Conservation (phyloP, 108 stramenopile species). For the Cyclotella atomus region DNA sequence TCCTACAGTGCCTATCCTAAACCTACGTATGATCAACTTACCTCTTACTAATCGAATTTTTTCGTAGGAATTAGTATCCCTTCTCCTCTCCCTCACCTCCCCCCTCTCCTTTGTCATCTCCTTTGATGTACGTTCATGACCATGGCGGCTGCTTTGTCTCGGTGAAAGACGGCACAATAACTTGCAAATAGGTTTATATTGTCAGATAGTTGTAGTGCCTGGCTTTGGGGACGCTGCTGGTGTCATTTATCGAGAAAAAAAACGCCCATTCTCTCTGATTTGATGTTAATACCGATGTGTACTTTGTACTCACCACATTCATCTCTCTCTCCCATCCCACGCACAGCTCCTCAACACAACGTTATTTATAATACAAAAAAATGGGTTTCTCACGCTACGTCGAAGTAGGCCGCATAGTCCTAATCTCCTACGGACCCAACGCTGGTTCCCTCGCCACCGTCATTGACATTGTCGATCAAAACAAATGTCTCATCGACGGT, state of each 20-base stretch:
- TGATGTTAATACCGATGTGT: background rate
- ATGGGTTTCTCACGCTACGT: constrained; percentile 97
- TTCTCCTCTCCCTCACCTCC: background rate
- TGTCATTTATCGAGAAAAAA: background rate
- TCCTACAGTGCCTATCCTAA: too few species aligned
- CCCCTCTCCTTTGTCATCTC: background rate
- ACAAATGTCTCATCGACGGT: constrained; percentile 98
- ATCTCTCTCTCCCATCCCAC: background rate
- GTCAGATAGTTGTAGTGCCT: too few species aligned
- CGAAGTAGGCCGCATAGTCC: constrained; percentile 98
- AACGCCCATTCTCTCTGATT: background rate
- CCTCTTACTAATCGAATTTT: too few species aligned
- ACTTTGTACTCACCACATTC: background rate
- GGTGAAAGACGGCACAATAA: too few species aligned
- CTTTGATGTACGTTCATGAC: background rate
- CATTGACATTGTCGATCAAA: constrained; percentile 98
- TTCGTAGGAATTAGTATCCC: background rate
- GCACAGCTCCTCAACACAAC: background rate
- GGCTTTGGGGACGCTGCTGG: too few species aligned
- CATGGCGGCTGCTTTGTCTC: background rate
- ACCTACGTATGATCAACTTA: too few species aligned
- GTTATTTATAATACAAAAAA: constrained; percentile 8
- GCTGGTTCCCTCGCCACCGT: constrained; percentile 95
- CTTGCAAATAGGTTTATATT: too few species aligned
- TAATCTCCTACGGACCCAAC: constrained; percentile 97